Percentiles rank a stretch among this genome's conserved stretches.
Conservation (phyloP, 2,329 filamentous ascomycete genomes). For the Xylariaceae sp. region DNA sequence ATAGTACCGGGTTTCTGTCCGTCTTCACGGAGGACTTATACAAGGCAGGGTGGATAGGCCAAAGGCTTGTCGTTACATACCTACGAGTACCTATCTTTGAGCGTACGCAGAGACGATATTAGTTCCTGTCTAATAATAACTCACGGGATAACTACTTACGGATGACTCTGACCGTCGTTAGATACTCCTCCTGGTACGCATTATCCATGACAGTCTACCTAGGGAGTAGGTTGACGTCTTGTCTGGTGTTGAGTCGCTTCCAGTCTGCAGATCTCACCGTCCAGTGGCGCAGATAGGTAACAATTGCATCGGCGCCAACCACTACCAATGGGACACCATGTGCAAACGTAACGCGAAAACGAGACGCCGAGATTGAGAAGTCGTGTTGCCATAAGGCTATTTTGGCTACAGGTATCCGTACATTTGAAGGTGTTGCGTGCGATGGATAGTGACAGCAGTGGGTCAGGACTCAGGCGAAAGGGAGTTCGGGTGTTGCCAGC, state of each 20-base stretch:
- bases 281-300: background rate
- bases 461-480: background rate
- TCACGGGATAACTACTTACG: too few relatives aligned
- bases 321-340: background rate
- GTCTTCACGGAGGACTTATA: background rate
- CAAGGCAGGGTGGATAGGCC: background rate
- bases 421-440: background rate
- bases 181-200: too few relatives aligned
- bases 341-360: background rate
- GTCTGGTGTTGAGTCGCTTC: background rate
- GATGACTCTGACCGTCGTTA: too few relatives aligned
- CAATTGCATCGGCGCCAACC: background rate
- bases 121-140: background rate
- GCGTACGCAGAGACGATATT: background rate
- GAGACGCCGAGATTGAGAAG: background rate
- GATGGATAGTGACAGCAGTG: background rate
- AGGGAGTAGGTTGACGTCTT: background rate
- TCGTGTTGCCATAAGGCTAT: background rate
- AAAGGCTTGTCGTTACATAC: background rate
- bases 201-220: too few relatives aligned
- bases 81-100: too few relatives aligned
- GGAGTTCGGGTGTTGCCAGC: background rate
- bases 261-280: background rate
- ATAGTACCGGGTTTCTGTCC: background rate
- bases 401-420: background rate